These are phyloP conservation scores for Nakaseomyces kungkrabaensis DNA, from an alignment of 1,139 yeast species.

Conservation along the genomic window DNA sequence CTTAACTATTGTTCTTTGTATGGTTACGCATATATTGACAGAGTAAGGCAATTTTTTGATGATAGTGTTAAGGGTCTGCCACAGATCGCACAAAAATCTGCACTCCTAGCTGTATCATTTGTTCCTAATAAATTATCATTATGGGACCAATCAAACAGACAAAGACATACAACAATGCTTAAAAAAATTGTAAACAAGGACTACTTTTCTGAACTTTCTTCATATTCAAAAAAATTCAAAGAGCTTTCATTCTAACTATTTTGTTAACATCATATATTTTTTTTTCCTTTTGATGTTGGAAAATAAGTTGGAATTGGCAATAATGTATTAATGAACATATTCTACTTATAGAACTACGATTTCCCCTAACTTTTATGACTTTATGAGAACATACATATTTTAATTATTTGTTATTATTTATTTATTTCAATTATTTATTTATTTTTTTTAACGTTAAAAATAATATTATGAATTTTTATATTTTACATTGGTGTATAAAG, in stretches of 20 bases:
- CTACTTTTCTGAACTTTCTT: conserved; percentile 3
- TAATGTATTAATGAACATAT: neutral
- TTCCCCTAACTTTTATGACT: neutral
- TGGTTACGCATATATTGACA: conserved; percentile 19
- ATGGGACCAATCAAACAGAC: conserved; percentile 1
- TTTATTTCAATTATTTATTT: neutral
- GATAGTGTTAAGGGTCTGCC: conserved; percentile 4
- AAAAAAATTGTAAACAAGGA: conserved; percentile 1
- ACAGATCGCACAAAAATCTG: neutral
- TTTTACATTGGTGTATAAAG: neutral
- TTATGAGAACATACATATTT: neutral
- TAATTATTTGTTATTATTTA: neutral
- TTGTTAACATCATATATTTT: neutral
- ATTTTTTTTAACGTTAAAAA: neutral
- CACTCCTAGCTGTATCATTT: neutral
- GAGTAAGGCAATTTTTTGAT: conserved; percentile 15
- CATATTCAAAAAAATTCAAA: conserved; percentile 4
- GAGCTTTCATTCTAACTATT: neutral
- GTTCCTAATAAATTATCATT: neutral
- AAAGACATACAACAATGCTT: neutral
- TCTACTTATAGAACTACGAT: neutral
- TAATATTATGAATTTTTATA: neutral
- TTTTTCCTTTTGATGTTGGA: neutral
- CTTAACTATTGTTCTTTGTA: conserved; percentile 16
- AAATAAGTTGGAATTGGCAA: too few relatives aligned